These are phyloP conservation scores for Thermothielavioides terrestris DNA, from an alignment of 495 filamentous ascomycete species.

Conservation along the genomic window DNA sequence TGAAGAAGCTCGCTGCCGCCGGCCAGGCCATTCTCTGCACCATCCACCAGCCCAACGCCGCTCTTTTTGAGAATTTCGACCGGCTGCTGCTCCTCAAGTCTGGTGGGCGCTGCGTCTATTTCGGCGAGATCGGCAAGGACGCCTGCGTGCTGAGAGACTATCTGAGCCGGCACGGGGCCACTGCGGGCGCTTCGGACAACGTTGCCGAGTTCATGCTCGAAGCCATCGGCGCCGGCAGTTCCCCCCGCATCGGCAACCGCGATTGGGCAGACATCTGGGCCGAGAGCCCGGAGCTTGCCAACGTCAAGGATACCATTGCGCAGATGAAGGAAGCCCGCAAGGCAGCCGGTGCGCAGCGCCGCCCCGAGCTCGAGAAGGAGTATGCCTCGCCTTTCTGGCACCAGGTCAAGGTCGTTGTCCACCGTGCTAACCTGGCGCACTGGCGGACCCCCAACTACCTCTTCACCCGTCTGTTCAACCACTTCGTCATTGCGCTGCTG, in stretches of 20 bases:
- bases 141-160: conserved; percentile 40
- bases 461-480: conserved; percentile 70
- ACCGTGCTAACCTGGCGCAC: conserved; percentile 56
- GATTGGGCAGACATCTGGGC: conserved; percentile 79
- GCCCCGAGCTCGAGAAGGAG: conserved; percentile 48
- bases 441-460: conserved; percentile 71
- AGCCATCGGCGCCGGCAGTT: conserved; percentile 68
- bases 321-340: conserved; percentile 55
- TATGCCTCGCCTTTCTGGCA: conserved; percentile 67
- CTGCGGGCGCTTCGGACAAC: conserved; percentile 50
- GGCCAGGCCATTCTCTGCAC: conserved; percentile 89
- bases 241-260: conserved; percentile 59
- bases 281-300: conserved; percentile 59
- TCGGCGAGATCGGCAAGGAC: conserved; percentile 50
- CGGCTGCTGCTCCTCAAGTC: conserved; percentile 57
- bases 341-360: conserved; percentile 35
- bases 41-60: conserved; percentile 84
- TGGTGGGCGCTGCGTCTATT: conserved; percentile 68
- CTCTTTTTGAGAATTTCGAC: conserved; percentile 76
- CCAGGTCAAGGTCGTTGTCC: conserved; percentile 58
- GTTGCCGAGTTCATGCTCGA: conserved; percentile 87
- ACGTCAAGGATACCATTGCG: conserved; percentile 56
- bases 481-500: conserved; percentile 61
- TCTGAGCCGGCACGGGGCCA: conserved; percentile 48
- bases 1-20: conserved; percentile 70